Conservation (phyloP, 805 yeast genomes). For the Myxozyma neglecta region DNA sequence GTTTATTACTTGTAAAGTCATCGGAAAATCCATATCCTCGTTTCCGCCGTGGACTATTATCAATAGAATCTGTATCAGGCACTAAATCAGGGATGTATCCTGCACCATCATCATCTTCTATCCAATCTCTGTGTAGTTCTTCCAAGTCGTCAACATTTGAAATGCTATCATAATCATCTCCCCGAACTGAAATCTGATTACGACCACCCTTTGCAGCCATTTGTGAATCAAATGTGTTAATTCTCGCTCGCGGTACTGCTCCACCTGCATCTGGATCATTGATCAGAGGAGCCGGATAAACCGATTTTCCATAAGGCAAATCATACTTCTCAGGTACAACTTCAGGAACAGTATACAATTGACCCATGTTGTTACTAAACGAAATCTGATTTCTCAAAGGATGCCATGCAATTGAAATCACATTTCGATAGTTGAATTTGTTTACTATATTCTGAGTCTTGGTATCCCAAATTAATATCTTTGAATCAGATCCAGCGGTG, state of each 20-base stretch:
- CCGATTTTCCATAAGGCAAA: slow-evolving; percentile 36
- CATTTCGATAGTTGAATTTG: slow-evolving; percentile 36
- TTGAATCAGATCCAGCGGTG: slow-evolving; percentile 53
- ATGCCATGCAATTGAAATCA: slow-evolving; percentile 48
- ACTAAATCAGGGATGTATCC: slow-evolving; percentile 20
- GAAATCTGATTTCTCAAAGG: slow-evolving; percentile 39
- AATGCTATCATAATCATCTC: slow-evolving; percentile 12
- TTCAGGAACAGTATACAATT: slow-evolving; percentile 33
- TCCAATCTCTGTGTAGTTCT: slow-evolving; percentile 45
- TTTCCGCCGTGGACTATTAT: background rate
- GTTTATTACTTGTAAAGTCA: slow-evolving; percentile 4
- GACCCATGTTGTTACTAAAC: slow-evolving; percentile 40
- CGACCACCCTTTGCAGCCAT: background rate
- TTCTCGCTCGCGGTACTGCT: slow-evolving; percentile 29
- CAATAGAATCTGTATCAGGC: slow-evolving; percentile 9
- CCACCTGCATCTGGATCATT: slow-evolving; percentile 41
- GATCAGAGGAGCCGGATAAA: slow-evolving; percentile 27
- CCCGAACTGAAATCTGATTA: background rate
- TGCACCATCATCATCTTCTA: slow-evolving; percentile 64
- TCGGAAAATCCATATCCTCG: background rate
- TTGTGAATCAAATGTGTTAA: slow-evolving; percentile 16
- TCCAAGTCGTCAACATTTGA: slow-evolving; percentile 35
- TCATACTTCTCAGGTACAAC: slow-evolving; percentile 32
- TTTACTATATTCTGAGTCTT: slow-evolving; percentile 40
- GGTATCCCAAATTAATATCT: slow-evolving; percentile 59